Evolutionary conservation across 495 filamentous ascomycete genomes (phyloP), one percentile per base, ranked within the genome.

Genomic region (Pyrenopolyporus hunteri): DNA sequence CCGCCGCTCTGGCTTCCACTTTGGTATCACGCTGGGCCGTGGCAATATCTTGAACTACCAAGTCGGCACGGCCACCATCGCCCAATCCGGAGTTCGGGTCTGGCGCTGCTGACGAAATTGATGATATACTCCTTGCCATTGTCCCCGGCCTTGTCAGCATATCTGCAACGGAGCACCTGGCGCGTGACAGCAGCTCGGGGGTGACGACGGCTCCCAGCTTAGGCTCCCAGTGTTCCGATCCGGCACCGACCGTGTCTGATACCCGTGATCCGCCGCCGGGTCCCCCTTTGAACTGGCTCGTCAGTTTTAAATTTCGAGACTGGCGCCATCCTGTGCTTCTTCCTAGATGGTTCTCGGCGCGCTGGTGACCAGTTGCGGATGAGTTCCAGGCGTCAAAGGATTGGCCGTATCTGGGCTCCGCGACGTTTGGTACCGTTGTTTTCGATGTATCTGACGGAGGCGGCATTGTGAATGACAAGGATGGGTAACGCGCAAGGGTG

Each of bases 361-460:
- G 78, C 73, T 97, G 92, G 70, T 97, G 91, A 47, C 92, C 92
- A 4, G 89, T 87, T 0, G 88, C 84, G 11, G 83, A 83, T 16
- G 88, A 88, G 73, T 91, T 92, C 89, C 89, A 97, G 26, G 89
- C 78, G 68, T 96, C 91, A 72, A 90, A 93, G 59, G 73, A 64
- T 36, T 74, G 73, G 64, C 80, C 77, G 63, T 74, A 68, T 22
- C 57, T 67, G 8, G 80, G 81, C 33, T 79, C 61, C 7, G 84
- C 79, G 45, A 83, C 82, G 29, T 50, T 65, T 53, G 73, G 32
- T 55, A 69, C 64, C 13, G 71, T 35, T n/a, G 65, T 56, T 33
- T 57, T 66, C 4, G 57, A 61, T 6, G 64, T 62, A 9, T 71
- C 71, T 55, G 42, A 32, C 20, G 71, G 59, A 11, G 48, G 48